A percentile compares a stretch with the other conserved stretches of the same genome.
phyloP scores from a whole-genome alignment of 225 moss, liverwort and hornwort genomes.

The Polytrichum formosum region DNA sequence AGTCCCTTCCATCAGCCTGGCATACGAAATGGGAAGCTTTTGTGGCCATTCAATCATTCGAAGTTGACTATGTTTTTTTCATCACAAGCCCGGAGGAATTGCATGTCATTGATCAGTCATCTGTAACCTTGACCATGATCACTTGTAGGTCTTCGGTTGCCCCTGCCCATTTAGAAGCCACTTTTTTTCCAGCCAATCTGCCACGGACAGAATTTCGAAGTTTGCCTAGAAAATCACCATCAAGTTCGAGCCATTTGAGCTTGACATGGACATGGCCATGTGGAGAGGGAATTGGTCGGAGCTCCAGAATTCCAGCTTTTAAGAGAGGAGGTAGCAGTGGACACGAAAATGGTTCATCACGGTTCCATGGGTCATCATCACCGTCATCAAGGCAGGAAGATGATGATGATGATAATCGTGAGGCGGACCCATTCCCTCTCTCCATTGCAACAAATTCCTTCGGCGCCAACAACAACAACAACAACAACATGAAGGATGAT shows the following conservation, averaged over 20 bases:
- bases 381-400: background rate
- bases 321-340: conserved; percentile 32
- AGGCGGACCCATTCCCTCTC: conserved; percentile 22
- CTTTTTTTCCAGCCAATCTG: conserved; percentile 7
- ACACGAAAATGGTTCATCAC: conserved; percentile 30
- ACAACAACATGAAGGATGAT: conserved; percentile 21
- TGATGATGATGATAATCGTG: conserved; percentile 39
- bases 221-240: conserved; percentile 1
- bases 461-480: conserved; percentile 2
- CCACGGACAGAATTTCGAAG: conserved; percentile 5
- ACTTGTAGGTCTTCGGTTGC: conserved; percentile 27
- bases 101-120: too few species aligned
- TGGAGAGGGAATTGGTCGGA: conserved; percentile 1
- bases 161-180: conserved; percentile 11
- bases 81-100: too few species aligned
- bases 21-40: too few species aligned
- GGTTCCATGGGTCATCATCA: conserved; percentile 20
- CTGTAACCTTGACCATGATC: conserved; percentile 17
- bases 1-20: too few species aligned
- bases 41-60: too few species aligned
- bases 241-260: conserved; percentile 12
- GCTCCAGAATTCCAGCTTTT: conserved; percentile 19
- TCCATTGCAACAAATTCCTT: conserved; percentile 44
- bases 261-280: background rate
- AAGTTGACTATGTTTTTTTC: too few species aligned